Base-by-base conservation (phyloP, 768 basidiomycete species). In the Phlebiopsis gigantea region DNA sequence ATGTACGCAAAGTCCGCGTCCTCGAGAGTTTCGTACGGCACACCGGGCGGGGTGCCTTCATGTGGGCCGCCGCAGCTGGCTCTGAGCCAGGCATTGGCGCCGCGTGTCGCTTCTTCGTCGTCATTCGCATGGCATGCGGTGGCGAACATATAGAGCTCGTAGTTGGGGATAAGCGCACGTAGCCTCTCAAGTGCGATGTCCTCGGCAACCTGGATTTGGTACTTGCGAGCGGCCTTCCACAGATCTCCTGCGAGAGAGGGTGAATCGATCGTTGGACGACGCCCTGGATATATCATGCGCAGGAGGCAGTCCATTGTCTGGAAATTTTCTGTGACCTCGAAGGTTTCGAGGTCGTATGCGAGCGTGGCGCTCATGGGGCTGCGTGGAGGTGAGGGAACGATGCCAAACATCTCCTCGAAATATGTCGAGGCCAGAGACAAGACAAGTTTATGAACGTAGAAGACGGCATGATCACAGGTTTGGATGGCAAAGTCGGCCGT, bases 401-500 rank as follows among this genome's bases (percentile, higher is more conserved):
- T 26, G 5, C 22, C 22, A 29, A 50, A 50, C 48, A 50, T 26
- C 8, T 50, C 24, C 29, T 50, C 28, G 48, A 50, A 50, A 29
- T 26, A 26, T 19, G n/a, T 8, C 9, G 85, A 86, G 0, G 83
- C 78, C 19, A 82, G 65, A 17, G 78, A 74, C 12, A 86, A 70
- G 55, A 85, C 71, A 41, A 76, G 62, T 62, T 79, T 83, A 73
- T 79, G 79, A 42, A 80, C 76, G 54, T 73, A 75, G 67, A 83
- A 83, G 59, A 72, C 70, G 4, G 60, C 61, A 17, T 53, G 48
- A 22, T 65, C 65, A 7, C 77, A 51, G 8, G 64, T 44, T 17
- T 79, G 77, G 39, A 86, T 68, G 53, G 82, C 76, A 53, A 82
- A 26, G 46, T 66, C 66, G 56, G 78, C 78, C 17, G 34, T 39